A percentile compares a stretch with the other conserved stretches of the same genome.
Evolutionary conservation across 192 early-diverging fungal species (phyloP).

Genomic region (Tieghemiomyces parasiticus): DNA sequence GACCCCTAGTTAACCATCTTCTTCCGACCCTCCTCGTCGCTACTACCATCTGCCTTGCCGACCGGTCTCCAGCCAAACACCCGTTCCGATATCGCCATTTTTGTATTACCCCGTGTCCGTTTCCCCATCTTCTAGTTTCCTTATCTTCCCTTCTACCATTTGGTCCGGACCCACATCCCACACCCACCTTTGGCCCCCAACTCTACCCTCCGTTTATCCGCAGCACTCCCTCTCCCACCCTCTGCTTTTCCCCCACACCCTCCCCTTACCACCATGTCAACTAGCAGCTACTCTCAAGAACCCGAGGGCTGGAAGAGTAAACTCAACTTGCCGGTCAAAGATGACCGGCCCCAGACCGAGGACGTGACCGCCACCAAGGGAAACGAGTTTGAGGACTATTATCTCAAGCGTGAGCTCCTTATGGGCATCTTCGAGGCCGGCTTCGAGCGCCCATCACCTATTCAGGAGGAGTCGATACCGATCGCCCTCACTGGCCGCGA

Average conservation of each 20-base stretch:
- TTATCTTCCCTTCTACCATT: too few relatives aligned
- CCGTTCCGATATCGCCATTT: too few relatives aligned
- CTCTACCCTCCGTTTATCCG: background rate
- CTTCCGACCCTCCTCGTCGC: background rate
- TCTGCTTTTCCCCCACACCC: background rate
- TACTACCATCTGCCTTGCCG: background rate
- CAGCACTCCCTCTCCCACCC: background rate
- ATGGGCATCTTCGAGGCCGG: constrained; percentile 99
- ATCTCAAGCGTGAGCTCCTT: constrained; percentile 85
- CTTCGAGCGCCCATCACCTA: constrained; percentile 93
- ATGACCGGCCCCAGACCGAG: constrained; percentile 87
- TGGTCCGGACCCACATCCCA: too few relatives aligned
- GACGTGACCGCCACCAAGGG: constrained; percentile 97
- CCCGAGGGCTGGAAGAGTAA: constrained; percentile 61
- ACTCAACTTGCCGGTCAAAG: constrained; percentile 65
- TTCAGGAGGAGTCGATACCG: constrained; percentile 98
- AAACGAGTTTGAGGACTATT: constrained; percentile 99
- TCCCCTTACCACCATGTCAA: background rate
- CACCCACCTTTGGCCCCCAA: too few relatives aligned
- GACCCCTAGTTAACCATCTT: background rate
- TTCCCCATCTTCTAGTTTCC: too few relatives aligned
- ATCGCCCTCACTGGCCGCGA: constrained; percentile 91
- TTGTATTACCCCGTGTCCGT: too few relatives aligned
- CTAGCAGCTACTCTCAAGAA: constrained; percentile 17
- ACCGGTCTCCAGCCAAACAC: too few relatives aligned